A percentile compares a stretch with the other conserved stretches of the same genome.
These are phyloP conservation scores for Phytophthora ramorum DNA, from an alignment of 352 stramenopile species.

Conservation along the genomic window DNA sequence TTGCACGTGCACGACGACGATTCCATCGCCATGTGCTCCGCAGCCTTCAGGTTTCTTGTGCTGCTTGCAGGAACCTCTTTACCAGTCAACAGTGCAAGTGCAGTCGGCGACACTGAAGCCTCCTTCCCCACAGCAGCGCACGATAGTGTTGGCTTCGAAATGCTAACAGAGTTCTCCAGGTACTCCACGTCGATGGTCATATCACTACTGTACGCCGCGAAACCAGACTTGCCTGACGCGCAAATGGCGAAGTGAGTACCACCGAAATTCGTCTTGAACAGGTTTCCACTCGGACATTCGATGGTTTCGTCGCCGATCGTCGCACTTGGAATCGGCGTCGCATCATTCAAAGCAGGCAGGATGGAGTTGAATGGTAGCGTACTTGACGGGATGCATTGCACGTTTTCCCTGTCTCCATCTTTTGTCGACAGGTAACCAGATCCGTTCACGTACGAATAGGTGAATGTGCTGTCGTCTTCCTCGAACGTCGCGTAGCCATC, in stretches of 20 bases:
- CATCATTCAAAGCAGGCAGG: slow-evolving; percentile 5
- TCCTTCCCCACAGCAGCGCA: background rate
- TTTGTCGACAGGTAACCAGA: slow-evolving; percentile 10
- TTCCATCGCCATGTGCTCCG: slow-evolving; percentile 8
- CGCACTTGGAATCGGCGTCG: slow-evolving; percentile 3
- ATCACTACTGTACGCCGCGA: slow-evolving; percentile 27
- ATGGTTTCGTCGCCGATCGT: background rate
- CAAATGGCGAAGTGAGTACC: slow-evolving; percentile 31
- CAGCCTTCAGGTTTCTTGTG: slow-evolving; percentile 8
- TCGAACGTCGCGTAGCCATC: slow-evolving; percentile 7
- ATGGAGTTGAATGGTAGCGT: slow-evolving; percentile 14
- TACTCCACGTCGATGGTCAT: slow-evolving; percentile 29
- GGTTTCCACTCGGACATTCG: slow-evolving; percentile 13
- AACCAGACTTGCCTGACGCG: slow-evolving; percentile 7
- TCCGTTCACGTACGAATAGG: slow-evolving; percentile 22
- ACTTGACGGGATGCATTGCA: slow-evolving; percentile 10
- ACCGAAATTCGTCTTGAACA: slow-evolving; percentile 27
- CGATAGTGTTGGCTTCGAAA: background rate
- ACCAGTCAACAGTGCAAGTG: background rate
- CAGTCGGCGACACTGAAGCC: background rate
- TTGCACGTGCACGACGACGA: slow-evolving; percentile 21
- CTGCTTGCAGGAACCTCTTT: background rate
- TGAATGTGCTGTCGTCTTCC: slow-evolving; percentile 10
- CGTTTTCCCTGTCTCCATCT: background rate
- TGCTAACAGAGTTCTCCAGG: background rate